Base-by-base conservation (phyloP, 1,139 yeast genomes). In the Candida sanyaensis region DNA sequence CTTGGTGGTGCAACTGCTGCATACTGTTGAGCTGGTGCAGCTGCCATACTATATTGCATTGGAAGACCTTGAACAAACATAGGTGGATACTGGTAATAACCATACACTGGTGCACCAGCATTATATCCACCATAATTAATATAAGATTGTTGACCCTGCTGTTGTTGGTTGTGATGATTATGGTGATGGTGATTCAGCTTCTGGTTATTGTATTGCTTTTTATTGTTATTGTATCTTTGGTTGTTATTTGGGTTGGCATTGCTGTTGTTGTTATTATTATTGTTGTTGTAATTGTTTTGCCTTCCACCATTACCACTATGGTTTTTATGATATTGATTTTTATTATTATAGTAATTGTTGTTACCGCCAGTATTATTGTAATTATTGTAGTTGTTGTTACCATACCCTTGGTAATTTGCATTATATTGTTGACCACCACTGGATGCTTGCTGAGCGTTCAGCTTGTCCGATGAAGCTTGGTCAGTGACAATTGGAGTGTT, bases 11-110 rank as follows among this genome's bases (percentile, higher is more conserved):
- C 33, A 9, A 46, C 40, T 28, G 47, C 43, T 23, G 41, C 45
- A 40, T 41, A 46, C 12, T 50, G 53, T 36, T 47, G 51, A 43
- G 31, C 41, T 23, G 46, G 46, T 30, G 50, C 34, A 8, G 44
- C 41, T 37, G 50, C 45, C 30, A 50, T 37, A 44, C 49, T 41
- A 46, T 57, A 48, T 17, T 42, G 48, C 17, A 48, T 23, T 47
- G 55, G 42, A 42, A 55, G 13, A 17, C 55, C 56, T 30, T 59
- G 55, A 48, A 48, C 51, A 44, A 44, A 51, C 42, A 44, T 43
- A 36, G 58, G 61, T 39, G 58, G 62, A 46, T 61, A 62, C 32
- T 57, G 60, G 17, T 37, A 41, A 49, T 61, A 64, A 2, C 47
- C 45, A 33, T 55, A 52, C 57, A 58, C 49, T 31, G 50, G 47